A percentile compares a stretch with the other conserved stretches of the same genome.
phyloP scores from a whole-genome alignment of 2,329 filamentous ascomycete genomes.

The Sporothrix phasma region DNA sequence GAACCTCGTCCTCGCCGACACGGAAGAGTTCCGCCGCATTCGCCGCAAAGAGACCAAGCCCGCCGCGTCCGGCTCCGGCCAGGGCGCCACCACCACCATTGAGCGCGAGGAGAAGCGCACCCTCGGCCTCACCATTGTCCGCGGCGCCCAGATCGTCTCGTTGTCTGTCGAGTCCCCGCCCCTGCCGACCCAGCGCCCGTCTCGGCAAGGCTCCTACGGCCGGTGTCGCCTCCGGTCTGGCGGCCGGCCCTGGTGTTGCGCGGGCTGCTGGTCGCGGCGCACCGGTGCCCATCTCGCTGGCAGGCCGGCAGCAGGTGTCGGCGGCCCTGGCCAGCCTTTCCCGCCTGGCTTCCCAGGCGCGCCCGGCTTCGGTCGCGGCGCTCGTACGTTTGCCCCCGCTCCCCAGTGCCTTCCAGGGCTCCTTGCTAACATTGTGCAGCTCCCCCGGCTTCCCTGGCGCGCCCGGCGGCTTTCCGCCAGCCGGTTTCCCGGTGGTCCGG shows the following conservation, averaged over 20 bases:
- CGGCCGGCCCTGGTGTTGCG: slow-evolving; percentile 79
- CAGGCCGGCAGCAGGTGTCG: slow-evolving; percentile 78
- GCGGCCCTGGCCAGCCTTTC: slow-evolving; percentile 51
- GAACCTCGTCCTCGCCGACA: slow-evolving; percentile 97
- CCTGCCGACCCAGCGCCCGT: slow-evolving; percentile 82
- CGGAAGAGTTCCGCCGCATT: slow-evolving; percentile 90
- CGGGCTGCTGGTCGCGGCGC: slow-evolving; percentile 81
- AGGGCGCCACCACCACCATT: slow-evolving; percentile 56
- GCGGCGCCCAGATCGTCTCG: slow-evolving; percentile 89
- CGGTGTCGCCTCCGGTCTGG: slow-evolving; percentile 59
- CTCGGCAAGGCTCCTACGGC: slow-evolving; percentile 67
- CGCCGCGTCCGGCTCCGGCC: slow-evolving; percentile 38
- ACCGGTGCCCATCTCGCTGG: slow-evolving; percentile 62
- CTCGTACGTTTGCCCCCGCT: slow-evolving; percentile 36
- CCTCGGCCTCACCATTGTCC: slow-evolving; percentile 88
- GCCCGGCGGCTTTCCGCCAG: slow-evolving; percentile 32
- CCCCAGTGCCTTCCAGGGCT: slow-evolving; percentile 14
- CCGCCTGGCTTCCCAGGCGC: slow-evolving; percentile 45
- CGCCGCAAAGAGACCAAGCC: slow-evolving; percentile 75
- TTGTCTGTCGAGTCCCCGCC: slow-evolving; percentile 93
- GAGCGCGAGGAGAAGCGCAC: slow-evolving; percentile 96
- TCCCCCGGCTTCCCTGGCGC: slow-evolving; percentile 28
- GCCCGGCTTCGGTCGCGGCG: slow-evolving; percentile 42
- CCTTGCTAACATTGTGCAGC: slow-evolving; percentile 31
- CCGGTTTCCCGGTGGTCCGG: slow-evolving; percentile 38